These are phyloP conservation scores for Grigorovia humatica DNA, from an alignment of 805 yeast species.

Conservation along the genomic window DNA sequence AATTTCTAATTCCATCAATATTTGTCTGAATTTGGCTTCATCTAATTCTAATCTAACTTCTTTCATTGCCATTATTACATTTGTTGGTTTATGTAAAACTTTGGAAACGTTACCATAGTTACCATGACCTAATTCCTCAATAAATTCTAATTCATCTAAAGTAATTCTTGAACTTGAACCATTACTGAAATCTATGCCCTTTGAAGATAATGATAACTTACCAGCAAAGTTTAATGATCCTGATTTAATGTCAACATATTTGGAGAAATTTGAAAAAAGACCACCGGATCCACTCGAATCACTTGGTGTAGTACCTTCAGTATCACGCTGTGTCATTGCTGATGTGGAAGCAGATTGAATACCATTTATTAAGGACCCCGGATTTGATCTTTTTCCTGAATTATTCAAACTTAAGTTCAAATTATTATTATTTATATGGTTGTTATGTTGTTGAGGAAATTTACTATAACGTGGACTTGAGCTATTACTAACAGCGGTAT, in stretches of 20 bases:
- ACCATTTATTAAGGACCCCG: conserved; percentile 23
- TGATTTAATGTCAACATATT: conserved; percentile 82
- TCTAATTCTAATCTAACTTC: conserved; percentile 90
- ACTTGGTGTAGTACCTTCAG: conserved; percentile 21
- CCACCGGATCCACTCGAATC: conserved; percentile 33
- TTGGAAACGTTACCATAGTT: conserved; percentile 94
- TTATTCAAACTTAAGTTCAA: conserved; percentile 3
- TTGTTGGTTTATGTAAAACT: conserved; percentile 87
- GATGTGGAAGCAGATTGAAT: conserved; percentile 28
- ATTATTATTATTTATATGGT: background rate
- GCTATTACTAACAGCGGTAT: background rate
- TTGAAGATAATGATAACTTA: conserved; percentile 81
- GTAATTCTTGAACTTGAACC: conserved; percentile 84
- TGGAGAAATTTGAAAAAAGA: conserved; percentile 72
- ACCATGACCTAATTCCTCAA: conserved; percentile 89
- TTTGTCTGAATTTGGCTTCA: conserved; percentile 87
- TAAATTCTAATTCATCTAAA: conserved; percentile 68
- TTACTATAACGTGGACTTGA: background rate
- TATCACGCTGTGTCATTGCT: conserved; percentile 18
- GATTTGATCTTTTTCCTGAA: conserved; percentile 21
- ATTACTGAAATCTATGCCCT: conserved; percentile 82
- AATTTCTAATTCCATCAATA: conserved; percentile 90
- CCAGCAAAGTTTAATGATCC: conserved; percentile 90
- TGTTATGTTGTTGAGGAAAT: background rate
- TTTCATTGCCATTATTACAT: conserved; percentile 92